phyloP scores from a whole-genome alignment of 371 early-diverging fungal species.

The Globomyces sp. region DNA sequence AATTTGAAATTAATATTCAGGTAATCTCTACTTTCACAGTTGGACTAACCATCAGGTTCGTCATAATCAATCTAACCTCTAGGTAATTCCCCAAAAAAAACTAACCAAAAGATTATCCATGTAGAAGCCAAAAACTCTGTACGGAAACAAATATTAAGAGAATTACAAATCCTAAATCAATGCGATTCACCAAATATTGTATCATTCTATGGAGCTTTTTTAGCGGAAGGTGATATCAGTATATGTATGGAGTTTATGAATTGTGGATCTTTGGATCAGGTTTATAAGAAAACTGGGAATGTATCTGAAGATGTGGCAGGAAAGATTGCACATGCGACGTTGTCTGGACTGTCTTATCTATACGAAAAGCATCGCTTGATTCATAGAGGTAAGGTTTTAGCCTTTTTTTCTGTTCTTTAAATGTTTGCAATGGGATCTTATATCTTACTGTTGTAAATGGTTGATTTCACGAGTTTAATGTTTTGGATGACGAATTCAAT shows the following conservation, averaged over 20 bases:
- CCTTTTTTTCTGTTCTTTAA: neutral
- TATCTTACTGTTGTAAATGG: too few species aligned
- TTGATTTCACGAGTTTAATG: too few species aligned
- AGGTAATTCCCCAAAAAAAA: too few species aligned
- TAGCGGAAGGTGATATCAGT: conserved; percentile 84
- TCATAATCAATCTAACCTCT: too few species aligned
- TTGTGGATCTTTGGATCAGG: conserved; percentile 71
- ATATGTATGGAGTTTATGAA: conserved; percentile 97
- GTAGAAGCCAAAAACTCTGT: conserved; percentile 55
- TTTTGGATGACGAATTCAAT: too few species aligned
- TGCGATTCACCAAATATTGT: conserved; percentile 93
- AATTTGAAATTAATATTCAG: conserved; percentile 21
- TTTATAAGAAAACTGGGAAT: conserved; percentile 70
- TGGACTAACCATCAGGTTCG: too few species aligned
- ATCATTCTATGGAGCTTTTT: conserved; percentile 89
- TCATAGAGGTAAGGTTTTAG: conserved; percentile 61
- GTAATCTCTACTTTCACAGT: too few species aligned
- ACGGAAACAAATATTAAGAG: conserved; percentile 85
- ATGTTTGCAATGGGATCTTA: too few species aligned
- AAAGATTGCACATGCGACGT: conserved; percentile 69
- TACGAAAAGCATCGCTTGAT: conserved; percentile 84
- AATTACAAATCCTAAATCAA: conserved; percentile 80
- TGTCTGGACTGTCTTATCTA: conserved; percentile 62
- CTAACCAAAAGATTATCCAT: conserved; percentile 64
- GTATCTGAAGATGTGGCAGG: conserved; percentile 74